These are phyloP conservation scores for Cryptosporidium sp. DNA, from an alignment of 169 alveolate species.

Conservation along the genomic window DNA sequence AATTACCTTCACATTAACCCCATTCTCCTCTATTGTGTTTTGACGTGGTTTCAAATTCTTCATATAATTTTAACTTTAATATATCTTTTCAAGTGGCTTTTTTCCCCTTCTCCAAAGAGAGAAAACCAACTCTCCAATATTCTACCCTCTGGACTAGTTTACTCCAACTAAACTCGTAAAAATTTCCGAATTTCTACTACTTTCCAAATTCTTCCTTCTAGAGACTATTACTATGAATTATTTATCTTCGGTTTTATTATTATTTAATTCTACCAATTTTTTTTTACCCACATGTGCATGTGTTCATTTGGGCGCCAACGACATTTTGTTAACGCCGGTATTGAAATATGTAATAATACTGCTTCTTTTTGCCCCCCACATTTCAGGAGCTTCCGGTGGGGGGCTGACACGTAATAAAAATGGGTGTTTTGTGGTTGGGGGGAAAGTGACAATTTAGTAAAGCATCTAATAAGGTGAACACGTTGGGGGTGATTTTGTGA, in stretches of 20 bases:
- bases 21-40: conserved; percentile 66
- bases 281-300: conserved; percentile 73
- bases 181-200: neutral
- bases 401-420: neutral
- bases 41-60: conserved; percentile 35
- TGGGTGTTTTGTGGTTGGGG: neutral
- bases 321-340: conserved; percentile 46
- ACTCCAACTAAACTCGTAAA: neutral
- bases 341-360: conserved; percentile 9
- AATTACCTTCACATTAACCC: conserved; percentile 83
- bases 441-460: neutral
- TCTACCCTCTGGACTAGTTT: neutral
- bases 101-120: neutral
- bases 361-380: conserved; percentile 11
- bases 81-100: neutral
- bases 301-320: conserved; percentile 56
- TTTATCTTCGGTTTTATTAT: neutral
- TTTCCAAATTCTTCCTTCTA: neutral
- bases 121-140: conserved; percentile 3
- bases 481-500: neutral
- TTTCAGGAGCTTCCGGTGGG: neutral
- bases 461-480: neutral
- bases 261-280: neutral
- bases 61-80: conserved; percentile 30
- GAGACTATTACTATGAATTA: neutral